Evolutionary conservation across 1,284 basidiomycete species (phyloP), one percentile per base, ranked within the genome.

Genomic region (Megacollybia platyphylla): DNA sequence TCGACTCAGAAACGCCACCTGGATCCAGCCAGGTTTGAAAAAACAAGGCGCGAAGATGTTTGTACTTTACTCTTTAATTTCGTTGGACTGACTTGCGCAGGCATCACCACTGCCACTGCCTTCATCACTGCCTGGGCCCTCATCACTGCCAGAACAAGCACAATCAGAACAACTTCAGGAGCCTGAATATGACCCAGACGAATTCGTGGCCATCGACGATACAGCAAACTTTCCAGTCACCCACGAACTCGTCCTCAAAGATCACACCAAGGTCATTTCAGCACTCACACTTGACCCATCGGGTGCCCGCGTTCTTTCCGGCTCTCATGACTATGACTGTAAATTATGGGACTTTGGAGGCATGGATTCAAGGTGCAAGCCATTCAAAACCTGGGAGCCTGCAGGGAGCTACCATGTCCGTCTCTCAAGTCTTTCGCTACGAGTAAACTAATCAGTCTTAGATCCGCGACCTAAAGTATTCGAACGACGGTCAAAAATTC

Each of bases 271-370:
- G 68, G 88, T 94, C 39, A 79, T 97, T 17, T 90, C 92, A 4
- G 91, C 94, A 1, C 67, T 99, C 20, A 76, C 89, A 0, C 67
- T 98, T 32, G 96, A 99, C 58, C 82, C 90, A 0, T 87, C 92
- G 9, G 96, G 96, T 39, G 90, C 93, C 2, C 79, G 96, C 26
- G 67, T 99, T 26, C 67, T 88, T 5, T 88, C 90, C 2, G 96
- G 96, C 7, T 87, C 87, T 11, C 86, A 97, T 61, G 96, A 99
- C 63, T 97, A 97, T 57, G 89, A 94, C 60, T 84, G 87, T 62
- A 97, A 97, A 62, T 63, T 98, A 42, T 99, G 93, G 93, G 96
- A 99, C 62, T 98, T 98, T 64, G 96, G 94, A 54, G 96, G 96
- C 5, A 98, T 99, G 94, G 86, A 87, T 53, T 66, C 72, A 49